These are phyloP conservation scores for Globisporangium ultimum DNA, from an alignment of 352 stramenopile genomes.

Conservation along the genomic window DNA sequence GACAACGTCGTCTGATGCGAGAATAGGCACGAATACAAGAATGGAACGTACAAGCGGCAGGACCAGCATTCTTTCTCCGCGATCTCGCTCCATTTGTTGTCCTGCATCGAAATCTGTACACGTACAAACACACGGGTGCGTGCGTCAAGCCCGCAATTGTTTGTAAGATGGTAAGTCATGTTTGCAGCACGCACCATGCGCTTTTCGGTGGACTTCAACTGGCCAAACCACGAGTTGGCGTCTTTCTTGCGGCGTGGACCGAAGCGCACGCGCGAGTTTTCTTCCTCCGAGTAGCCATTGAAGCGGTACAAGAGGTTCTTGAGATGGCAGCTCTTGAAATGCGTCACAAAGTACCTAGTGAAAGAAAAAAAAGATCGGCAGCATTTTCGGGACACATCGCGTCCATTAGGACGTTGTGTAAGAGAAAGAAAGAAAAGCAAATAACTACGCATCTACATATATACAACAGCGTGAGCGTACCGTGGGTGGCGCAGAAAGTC, in stretches of 20 bases:
- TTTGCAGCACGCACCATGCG: slow-evolving; percentile 44
- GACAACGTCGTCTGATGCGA: no score
- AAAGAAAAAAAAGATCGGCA: neutral
- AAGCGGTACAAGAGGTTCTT: slow-evolving; percentile 79
- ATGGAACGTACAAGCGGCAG: slow-evolving; percentile 46
- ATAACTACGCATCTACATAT: no score
- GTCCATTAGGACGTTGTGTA: neutral
- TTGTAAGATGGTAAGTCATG: no score
- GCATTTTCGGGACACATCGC: no score
- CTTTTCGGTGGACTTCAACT: slow-evolving; percentile 85
- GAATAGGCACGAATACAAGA: neutral
- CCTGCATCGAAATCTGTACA: slow-evolving; percentile 75
- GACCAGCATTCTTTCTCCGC: slow-evolving; percentile 71
- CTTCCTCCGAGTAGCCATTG: slow-evolving; percentile 69
- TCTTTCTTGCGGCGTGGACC: slow-evolving; percentile 67
- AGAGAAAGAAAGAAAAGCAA: neutral
- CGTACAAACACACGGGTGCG: no score
- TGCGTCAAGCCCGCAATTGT: no score
- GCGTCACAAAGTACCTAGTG: slow-evolving; percentile 70
- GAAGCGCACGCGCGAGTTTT: slow-evolving; percentile 72
- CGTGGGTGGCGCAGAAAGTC: slow-evolving; percentile 71
- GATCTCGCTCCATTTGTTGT: slow-evolving; percentile 85
- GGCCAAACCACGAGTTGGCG: slow-evolving; percentile 63
- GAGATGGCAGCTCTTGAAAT: slow-evolving; percentile 78
- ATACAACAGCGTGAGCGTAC: slow-evolving; percentile 17